Base-by-base conservation (phyloP, 352 stramenopile species). In the Pythium aristosporum region DNA sequence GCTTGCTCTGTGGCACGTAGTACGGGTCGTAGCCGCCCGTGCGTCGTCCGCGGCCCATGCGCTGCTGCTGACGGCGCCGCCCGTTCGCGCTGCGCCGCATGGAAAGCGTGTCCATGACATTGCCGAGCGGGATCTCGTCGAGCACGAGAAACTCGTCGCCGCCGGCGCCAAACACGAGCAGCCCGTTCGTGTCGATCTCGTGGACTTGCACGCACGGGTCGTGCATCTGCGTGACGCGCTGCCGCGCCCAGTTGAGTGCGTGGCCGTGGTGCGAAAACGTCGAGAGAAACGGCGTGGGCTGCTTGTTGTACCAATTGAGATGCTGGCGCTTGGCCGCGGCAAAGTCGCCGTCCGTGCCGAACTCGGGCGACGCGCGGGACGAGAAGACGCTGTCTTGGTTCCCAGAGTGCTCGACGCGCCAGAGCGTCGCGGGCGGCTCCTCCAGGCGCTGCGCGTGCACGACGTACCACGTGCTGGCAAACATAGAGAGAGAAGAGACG, bases 121-220 rank as follows among this genome's bases (percentile, higher is more conserved):
- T 36, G 25, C 7, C 9, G 23, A 37, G 23, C 23, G 47, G 47
- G 47, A 53, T 53, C 47, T 53, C 47, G 47, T 53, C 47, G 23
- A 53, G 47, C 47, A 42, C 37, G 37, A 42, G 37, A 42, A 42
- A 42, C 11, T 12, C 37, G 37, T 42, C 37, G 37, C 37, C 2
- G 37, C 37, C 37, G 37, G 37, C 37, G 37, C 37, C 37, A 42
- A 42, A 42, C 37, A 42, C 37, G 11, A 42, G 15, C 37, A 42
- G 36, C 15, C 36, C 36, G 15, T 42, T 16, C 10, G 15, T 42
- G 10, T 16, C 15, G 6, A 16, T 42, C 36, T 42, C 36, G 36
- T 42, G 36, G 36, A 42, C 36, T 42, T 42, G 36, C 10, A 42
- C 36, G 7, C 37, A 18, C 11, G 37, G 37, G 37, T 42, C 37